A percentile compares a stretch with the other conserved stretches of the same genome.
These are phyloP conservation scores for Myriosclerotinia curreyana DNA, from an alignment of 2,329 filamentous ascomycete species.

Conservation along the genomic window DNA sequence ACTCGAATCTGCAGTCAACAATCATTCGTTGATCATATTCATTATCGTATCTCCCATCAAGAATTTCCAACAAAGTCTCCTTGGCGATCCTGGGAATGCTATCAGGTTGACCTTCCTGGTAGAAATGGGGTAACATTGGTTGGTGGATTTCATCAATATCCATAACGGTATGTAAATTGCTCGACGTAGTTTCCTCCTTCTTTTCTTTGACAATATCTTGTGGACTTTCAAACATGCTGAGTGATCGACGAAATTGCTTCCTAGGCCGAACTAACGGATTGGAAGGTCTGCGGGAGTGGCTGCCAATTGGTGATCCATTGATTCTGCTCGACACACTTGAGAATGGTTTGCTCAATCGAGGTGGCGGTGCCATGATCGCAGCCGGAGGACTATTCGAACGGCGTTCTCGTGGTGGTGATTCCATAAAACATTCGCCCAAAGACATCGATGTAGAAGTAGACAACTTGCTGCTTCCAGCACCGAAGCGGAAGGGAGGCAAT, in stretches of 20 bases:
- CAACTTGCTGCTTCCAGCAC: constrained; percentile 50
- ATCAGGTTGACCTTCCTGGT: constrained; percentile 75
- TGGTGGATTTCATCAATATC: constrained; percentile 76
- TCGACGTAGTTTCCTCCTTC: constrained; percentile 56
- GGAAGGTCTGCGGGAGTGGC: constrained; percentile 67
- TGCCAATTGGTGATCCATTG: constrained; percentile 71
- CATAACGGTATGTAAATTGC: constrained; percentile 69
- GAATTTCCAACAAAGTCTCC: constrained; percentile 77
- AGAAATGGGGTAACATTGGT: constrained; percentile 79
- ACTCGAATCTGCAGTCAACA: constrained; percentile 97
- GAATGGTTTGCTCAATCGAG: constrained; percentile 63
- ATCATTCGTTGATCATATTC: constrained; percentile 79
- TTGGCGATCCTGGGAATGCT: constrained; percentile 83
- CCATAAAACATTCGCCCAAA: constrained; percentile 73
- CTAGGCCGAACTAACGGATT: constrained; percentile 72
- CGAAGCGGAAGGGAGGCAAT: constrained; percentile 74
- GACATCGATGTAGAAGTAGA: constrained; percentile 59
- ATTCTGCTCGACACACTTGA: constrained; percentile 54
- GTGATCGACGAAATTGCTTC: constrained; percentile 84
- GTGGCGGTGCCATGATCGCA: constrained; percentile 54
- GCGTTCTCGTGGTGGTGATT: constrained; percentile 72
- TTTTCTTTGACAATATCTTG: constrained; percentile 83
- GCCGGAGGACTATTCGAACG: constrained; percentile 58
- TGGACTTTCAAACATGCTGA: constrained; percentile 97
- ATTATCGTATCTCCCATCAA: constrained; percentile 78